phyloP scores from a whole-genome alignment of 768 basidiomycete genomes.

The Terana coerulea region DNA sequence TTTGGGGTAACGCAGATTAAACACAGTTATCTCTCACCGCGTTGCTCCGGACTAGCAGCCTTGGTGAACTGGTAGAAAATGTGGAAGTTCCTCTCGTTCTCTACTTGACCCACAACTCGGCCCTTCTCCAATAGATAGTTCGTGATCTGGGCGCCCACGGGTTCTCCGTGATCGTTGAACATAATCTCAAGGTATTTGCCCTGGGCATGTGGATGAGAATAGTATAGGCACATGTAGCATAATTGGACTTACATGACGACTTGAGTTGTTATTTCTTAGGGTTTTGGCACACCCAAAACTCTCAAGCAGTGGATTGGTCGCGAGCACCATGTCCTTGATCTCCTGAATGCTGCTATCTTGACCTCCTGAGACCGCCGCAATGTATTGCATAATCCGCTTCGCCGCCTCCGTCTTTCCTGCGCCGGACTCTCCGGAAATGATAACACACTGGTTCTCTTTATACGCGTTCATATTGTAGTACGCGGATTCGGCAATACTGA shows the following conservation, averaged over 20 bases:
- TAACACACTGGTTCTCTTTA: conserved; percentile 99
- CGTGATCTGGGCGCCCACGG: conserved; percentile 96
- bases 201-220: conserved; percentile 37
- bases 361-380: conserved; percentile 92
- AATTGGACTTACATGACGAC: conserved; percentile 78
- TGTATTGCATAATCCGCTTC: conserved; percentile 99
- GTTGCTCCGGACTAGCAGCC: conserved; percentile 83
- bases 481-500: conserved; percentile 92
- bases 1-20: neutral
- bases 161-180: conserved; percentile 92
- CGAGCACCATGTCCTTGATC: conserved; percentile 99
- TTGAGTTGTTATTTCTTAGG: conserved; percentile 96
- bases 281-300: conserved; percentile 99
- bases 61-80: conserved; percentile 99
- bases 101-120: conserved; percentile 93
- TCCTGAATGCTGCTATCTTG: conserved; percentile 90
- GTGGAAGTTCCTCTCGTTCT: conserved; percentile 96
- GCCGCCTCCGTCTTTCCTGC: conserved; percentile 99
- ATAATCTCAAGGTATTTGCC: conserved; percentile 99
- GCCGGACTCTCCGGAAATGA: conserved; percentile 98
- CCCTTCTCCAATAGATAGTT: conserved; percentile 98
- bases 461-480: conserved; percentile 99
- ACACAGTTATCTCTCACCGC: conserved; percentile 49
- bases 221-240: neutral
- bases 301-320: conserved; percentile 95